Conservation (phyloP, 2,329 filamentous ascomycete species). For the Fusarium lateritium region DNA sequence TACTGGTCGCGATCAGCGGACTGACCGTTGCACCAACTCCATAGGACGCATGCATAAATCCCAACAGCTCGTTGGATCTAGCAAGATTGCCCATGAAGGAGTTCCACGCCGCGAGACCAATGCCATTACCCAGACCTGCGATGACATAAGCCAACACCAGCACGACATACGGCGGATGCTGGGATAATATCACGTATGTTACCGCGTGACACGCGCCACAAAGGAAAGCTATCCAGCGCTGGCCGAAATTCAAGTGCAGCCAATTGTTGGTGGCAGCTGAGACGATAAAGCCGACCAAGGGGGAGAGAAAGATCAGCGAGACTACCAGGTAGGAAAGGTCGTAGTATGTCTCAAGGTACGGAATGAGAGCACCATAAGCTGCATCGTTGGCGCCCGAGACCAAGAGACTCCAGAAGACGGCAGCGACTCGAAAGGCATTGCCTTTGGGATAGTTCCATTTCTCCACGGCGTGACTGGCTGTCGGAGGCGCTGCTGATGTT, state of each 20-base stretch:
- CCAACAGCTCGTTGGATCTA: conserved; percentile 77
- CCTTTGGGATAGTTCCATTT: conserved; percentile 38
- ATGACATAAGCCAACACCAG: conserved; percentile 76
- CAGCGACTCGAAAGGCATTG: conserved; percentile 63
- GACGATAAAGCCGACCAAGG: conserved; percentile 75
- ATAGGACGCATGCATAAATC: conserved; percentile 78
- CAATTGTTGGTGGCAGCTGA: conserved; percentile 73
- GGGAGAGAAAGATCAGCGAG: conserved; percentile 76
- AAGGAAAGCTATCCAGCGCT: conserved; percentile 72
- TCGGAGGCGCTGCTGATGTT: neutral
- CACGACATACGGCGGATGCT: conserved; percentile 78
- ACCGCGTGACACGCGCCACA: conserved; percentile 71
- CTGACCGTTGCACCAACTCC: conserved; percentile 76
- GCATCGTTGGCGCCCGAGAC: conserved; percentile 73
- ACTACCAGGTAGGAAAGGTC: conserved; percentile 72
- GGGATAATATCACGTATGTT: conserved; percentile 73
- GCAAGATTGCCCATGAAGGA: conserved; percentile 75
- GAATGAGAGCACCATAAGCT: conserved; percentile 57
- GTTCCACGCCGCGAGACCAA: conserved; percentile 71
- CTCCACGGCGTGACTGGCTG: conserved; percentile 11
- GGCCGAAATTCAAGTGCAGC: conserved; percentile 49
- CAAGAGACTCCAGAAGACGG: conserved; percentile 71
- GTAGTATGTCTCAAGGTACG: conserved; percentile 65
- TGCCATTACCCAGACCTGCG: conserved; percentile 78
- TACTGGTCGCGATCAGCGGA: conserved; percentile 78